Percentiles rank a stretch among this genome's conserved stretches.
These are phyloP conservation scores for Hypoxylon sp. DNA, from an alignment of 2,329 filamentous ascomycete species.

Conservation along the genomic window DNA sequence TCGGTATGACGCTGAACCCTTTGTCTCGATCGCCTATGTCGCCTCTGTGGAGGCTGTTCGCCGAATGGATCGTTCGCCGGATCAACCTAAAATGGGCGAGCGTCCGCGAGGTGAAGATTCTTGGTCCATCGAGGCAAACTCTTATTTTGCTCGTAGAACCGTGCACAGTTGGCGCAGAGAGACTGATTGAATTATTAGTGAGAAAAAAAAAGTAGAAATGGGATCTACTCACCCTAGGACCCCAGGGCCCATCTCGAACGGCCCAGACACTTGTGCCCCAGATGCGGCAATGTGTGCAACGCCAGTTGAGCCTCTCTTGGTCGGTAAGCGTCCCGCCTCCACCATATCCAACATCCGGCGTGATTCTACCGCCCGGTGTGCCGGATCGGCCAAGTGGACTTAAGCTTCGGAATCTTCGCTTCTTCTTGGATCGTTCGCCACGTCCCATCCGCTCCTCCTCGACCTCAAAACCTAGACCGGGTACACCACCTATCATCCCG, in stretches of 20 bases:
- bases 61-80: not conserved
- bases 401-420: slow-evolving; percentile 87
- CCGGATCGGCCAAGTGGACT: slow-evolving; percentile 77
- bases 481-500: slow-evolving; percentile 80
- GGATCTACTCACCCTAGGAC: slow-evolving; percentile 74
- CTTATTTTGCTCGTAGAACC: slow-evolving; percentile 87
- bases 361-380: slow-evolving; percentile 76
- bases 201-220: slow-evolving; percentile 4
- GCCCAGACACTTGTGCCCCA: slow-evolving; percentile 95
- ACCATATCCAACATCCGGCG: slow-evolving; percentile 81
- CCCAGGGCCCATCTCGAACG: slow-evolving; percentile 87
- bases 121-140: slow-evolving; percentile 81
- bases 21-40: not conserved
- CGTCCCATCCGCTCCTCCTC: slow-evolving; percentile 88
- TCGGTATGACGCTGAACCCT: not conserved
- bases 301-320: slow-evolving; percentile 82
- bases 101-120: slow-evolving; percentile 65
- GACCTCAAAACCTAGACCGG: slow-evolving; percentile 64
- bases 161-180: slow-evolving; percentile 92
- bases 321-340: slow-evolving; percentile 76
- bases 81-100: slow-evolving; percentile 38
- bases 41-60: not conserved
- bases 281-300: slow-evolving; percentile 85
- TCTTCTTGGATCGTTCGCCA: slow-evolving; percentile 94
- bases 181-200: slow-evolving; percentile 60